Evolutionary conservation across 1,284 basidiomycete species (phyloP).

Genomic region (Melampsora medusae): DNA sequence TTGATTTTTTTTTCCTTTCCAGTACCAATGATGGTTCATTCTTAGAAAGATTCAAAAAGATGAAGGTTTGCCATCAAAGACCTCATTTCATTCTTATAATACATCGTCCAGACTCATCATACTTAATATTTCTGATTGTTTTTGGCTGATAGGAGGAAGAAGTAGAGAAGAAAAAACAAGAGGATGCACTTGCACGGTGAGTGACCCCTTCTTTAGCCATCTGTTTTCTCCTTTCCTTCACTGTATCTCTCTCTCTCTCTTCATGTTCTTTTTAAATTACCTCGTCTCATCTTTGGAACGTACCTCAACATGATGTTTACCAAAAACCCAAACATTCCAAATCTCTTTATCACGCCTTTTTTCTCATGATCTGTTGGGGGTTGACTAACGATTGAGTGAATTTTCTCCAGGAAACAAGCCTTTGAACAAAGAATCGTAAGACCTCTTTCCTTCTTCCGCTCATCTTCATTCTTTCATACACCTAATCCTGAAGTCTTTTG

Average conservation of each 20-base stretch:
- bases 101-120: no score
- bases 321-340: no score
- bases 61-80: slow-evolving; percentile 15
- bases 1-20: background rate
- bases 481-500: background rate
- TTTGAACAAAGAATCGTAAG: slow-evolving; percentile 38
- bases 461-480: background rate
- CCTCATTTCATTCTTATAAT: background rate
- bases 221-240: background rate
- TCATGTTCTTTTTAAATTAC: no score
- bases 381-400: no score
- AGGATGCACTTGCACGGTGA: slow-evolving; percentile 37
- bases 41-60: slow-evolving; percentile 42
- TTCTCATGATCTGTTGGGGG: no score
- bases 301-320: no score
- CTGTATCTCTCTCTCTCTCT: background rate
- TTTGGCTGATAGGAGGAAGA: slow-evolving; percentile 27
- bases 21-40: slow-evolving; percentile 42
- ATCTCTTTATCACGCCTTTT: no score
- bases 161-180: slow-evolving; percentile 44
- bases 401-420: slow-evolving; percentile 35
- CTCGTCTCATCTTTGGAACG: no score
- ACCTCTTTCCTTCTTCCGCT: background rate
- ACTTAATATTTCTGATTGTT: background rate
- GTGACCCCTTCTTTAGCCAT: background rate